Percentiles rank a stretch among this genome's conserved stretches.
Evolutionary conservation across 352 stramenopile species (phyloP).

Genomic region (Elongisporangium prolatum): DNA sequence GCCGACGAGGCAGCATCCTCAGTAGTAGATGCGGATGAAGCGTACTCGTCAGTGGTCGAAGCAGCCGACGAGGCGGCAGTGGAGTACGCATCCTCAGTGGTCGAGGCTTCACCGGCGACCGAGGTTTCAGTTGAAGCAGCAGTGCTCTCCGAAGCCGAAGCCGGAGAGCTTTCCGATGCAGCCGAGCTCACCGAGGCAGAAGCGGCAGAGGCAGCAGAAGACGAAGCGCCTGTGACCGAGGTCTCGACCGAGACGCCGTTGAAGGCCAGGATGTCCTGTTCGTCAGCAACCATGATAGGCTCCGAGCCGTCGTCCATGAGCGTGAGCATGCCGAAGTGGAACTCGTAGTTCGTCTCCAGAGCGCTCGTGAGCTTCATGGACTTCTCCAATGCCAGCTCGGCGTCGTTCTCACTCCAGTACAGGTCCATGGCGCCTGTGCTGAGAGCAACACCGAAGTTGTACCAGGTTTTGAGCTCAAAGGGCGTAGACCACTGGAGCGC

Average conservation of each 20-base stretch:
- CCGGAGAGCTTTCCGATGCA: too few species aligned
- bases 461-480: slow-evolving; percentile 31
- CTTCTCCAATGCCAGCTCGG: slow-evolving; percentile 7
- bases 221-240: slow-evolving; percentile 7
- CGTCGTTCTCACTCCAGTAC: slow-evolving; percentile 33
- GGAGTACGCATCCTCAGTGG: slow-evolving; percentile 6
- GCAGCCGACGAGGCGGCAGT: slow-evolving; percentile 7
- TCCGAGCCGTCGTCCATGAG: slow-evolving; percentile 30
- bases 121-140: background rate
- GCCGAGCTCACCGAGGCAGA: background rate
- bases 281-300: slow-evolving; percentile 21
- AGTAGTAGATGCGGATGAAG: background rate
- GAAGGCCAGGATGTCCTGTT: slow-evolving; percentile 36
- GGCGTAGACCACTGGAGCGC: slow-evolving; percentile 27
- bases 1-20: too few species aligned
- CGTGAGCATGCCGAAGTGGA: slow-evolving; percentile 42
- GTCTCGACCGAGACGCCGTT: slow-evolving; percentile 38
- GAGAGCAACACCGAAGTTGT: slow-evolving; percentile 34
- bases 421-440: slow-evolving; percentile 22
- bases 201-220: slow-evolving; percentile 7
- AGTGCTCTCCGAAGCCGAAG: too few species aligned
- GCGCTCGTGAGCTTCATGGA: slow-evolving; percentile 19
- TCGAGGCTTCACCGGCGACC: slow-evolving; percentile 9
- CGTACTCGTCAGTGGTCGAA: slow-evolving; percentile 3
- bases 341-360: slow-evolving; percentile 20